Evolutionary conservation across 164 flowering plant genomes (phyloP).

Genomic region (Paratinospora sagittata): DNA sequence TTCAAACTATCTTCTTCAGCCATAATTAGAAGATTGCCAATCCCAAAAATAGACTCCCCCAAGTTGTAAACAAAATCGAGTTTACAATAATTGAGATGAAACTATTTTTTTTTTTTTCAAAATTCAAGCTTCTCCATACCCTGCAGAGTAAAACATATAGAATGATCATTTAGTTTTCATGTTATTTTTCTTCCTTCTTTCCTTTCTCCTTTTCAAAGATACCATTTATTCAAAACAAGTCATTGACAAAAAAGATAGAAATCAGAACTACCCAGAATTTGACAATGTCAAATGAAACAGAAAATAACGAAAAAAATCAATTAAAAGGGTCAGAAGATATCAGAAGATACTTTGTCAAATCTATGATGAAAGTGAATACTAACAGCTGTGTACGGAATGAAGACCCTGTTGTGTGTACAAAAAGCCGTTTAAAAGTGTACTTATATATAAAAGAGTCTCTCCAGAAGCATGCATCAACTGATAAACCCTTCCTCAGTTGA

Average conservation of each 20-base stretch:
- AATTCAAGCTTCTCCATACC: not conserved
- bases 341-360: not conserved
- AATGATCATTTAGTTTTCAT: not conserved
- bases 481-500: not conserved
- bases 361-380: not conserved
- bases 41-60: not conserved
- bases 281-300: too few relatives aligned
- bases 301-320: too few relatives aligned
- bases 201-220: not conserved
- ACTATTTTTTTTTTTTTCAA: not conserved
- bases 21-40: slow-evolving; percentile 8
- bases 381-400: not conserved
- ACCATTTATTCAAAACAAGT: not conserved
- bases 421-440: not conserved
- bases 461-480: not conserved
- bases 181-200: not conserved
- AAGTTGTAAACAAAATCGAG: not conserved
- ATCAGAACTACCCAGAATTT: not conserved
- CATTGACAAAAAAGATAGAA: not conserved
- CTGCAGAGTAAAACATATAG: not conserved
- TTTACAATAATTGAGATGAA: not conserved
- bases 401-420: not conserved
- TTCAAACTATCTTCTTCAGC: slow-evolving; percentile 21
- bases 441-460: too few relatives aligned
- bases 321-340: not conserved